A percentile compares a stretch with the other conserved stretches of the same genome.
phyloP scores from a whole-genome alignment of 441 rosid species.

The Iberis amara region DNA sequence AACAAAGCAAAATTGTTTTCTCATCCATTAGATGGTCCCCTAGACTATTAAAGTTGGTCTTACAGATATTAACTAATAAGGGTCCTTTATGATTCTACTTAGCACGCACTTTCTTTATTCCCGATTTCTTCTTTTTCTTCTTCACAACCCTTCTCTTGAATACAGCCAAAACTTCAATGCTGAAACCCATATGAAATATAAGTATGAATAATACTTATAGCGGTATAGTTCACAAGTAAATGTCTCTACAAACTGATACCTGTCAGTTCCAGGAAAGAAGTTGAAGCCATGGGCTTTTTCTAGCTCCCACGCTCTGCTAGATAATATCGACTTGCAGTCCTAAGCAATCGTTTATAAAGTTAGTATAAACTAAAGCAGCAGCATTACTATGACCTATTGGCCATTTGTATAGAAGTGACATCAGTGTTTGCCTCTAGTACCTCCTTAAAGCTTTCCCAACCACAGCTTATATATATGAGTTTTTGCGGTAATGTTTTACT shows the following conservation, averaged over 20 bases:
- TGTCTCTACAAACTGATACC: slow-evolving; percentile 35
- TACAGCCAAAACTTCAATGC: slow-evolving; percentile 81
- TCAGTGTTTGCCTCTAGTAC: slow-evolving; percentile 33
- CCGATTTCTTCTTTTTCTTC: slow-evolving; percentile 68
- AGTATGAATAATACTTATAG: slow-evolving; percentile 2
- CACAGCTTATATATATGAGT: slow-evolving; percentile 89
- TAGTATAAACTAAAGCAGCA: slow-evolving; percentile 11
- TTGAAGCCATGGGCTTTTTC: slow-evolving; percentile 87
- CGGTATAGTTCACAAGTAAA: background rate
- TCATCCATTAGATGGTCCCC: slow-evolving; percentile 4
- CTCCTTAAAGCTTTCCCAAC: slow-evolving; percentile 97
- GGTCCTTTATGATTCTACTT: slow-evolving; percentile 22
- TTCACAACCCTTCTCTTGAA: slow-evolving; percentile 55
- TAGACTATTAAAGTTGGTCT: slow-evolving; percentile 1
- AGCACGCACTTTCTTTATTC: slow-evolving; percentile 39
- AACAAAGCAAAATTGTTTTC: slow-evolving; percentile 28
- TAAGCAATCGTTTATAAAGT: slow-evolving; percentile 29
- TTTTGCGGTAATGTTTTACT: slow-evolving; percentile 56
- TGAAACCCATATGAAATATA: slow-evolving; percentile 36
- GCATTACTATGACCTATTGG: slow-evolving; percentile 7
- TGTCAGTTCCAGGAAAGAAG: slow-evolving; percentile 90
- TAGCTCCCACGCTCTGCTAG: slow-evolving; percentile 63
- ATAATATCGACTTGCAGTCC: slow-evolving; percentile 78
- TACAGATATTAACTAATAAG: slow-evolving; percentile 12
- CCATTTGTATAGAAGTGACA: slow-evolving; percentile 1